phyloP scores from a whole-genome alignment of 257 asterid species.

The Solanum sparsipilum region DNA sequence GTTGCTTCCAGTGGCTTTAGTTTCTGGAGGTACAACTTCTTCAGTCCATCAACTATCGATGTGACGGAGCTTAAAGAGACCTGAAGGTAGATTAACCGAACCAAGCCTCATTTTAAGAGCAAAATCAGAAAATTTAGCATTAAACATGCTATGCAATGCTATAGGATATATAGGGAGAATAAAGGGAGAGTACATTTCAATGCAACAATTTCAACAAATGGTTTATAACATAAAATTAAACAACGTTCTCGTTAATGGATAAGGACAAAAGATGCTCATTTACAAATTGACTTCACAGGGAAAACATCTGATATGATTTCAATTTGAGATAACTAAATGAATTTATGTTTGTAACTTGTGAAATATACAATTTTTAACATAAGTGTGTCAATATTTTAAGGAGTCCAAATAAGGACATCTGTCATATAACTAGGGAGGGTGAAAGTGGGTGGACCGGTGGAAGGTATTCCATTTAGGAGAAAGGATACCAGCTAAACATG shows the following conservation, averaged over 20 bases:
- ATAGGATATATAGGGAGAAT: background rate
- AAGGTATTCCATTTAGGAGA: background rate
- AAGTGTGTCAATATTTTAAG: background rate
- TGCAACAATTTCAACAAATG: background rate
- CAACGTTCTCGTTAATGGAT: background rate
- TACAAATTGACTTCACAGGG: background rate
- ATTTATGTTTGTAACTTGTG: background rate
- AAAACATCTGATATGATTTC: background rate
- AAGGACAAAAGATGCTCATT: background rate
- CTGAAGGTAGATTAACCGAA: slow-evolving; percentile 21
- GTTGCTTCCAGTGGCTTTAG: slow-evolving; percentile 83
- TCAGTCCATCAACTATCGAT: slow-evolving; percentile 88
- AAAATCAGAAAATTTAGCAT: background rate
- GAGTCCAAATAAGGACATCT: background rate
- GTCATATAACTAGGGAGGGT: background rate
- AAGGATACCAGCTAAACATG: background rate
- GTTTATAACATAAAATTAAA: background rate
- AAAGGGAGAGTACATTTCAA: background rate
- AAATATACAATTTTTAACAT: background rate
- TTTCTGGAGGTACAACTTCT: slow-evolving; percentile 76
- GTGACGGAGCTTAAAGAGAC: slow-evolving; percentile 74
- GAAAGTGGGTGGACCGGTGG: background rate
- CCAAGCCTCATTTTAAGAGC: background rate
- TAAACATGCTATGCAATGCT: background rate
- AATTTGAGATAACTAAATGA: background rate